Base-by-base conservation (phyloP, 2,329 filamentous ascomycete genomes). In the Penicillium sp. region DNA sequence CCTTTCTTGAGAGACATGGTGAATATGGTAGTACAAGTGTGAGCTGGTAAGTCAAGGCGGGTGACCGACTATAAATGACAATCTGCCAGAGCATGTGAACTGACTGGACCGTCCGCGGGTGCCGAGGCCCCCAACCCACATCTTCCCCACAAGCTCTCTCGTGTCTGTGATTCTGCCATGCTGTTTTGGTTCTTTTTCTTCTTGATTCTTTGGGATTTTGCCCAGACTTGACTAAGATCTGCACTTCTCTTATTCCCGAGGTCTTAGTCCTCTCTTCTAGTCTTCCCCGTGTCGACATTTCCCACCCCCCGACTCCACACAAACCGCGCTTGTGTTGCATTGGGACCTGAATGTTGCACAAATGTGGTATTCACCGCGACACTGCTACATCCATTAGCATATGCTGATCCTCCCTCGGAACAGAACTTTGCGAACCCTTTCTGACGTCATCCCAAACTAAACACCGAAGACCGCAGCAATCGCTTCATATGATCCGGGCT, bases 1-100 rank as follows among this genome's bases (percentile, higher is more conserved):
- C 89, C 84, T 79, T 88, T 87, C 78, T 87, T 87, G 78, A 91
- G 82, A 83, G 86, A 81, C 89, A 91, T 91, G 68, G 65, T 82
- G 77, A 45, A 49, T 58, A 41, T 39, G n/a, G 39, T 43, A n/a
- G 44, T 52, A 53, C 55, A 43, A 29, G 27, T 31, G 49, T 44
- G 38, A 41, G 31, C 47, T 39, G 42, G 23, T 27, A 54, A 49
- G 33, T 23, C 44, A 49, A 39, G 35, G 49, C 42, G 61, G 52
- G 44, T 61, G 60, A 55, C 57, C 59, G 59, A 61, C 61, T 64
- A 70, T 68, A 61, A 56, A 61, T 61, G 59, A 66, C 59, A 59
- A 61, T 59, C 41, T 51, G 44, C 51, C 9, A 17, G 29, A 63
- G 61, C 67, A 71, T 70, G 65, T 70, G 66, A 70, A 66, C 58